Conservation (phyloP, 805 yeast species). For the Millerago galiae region DNA sequence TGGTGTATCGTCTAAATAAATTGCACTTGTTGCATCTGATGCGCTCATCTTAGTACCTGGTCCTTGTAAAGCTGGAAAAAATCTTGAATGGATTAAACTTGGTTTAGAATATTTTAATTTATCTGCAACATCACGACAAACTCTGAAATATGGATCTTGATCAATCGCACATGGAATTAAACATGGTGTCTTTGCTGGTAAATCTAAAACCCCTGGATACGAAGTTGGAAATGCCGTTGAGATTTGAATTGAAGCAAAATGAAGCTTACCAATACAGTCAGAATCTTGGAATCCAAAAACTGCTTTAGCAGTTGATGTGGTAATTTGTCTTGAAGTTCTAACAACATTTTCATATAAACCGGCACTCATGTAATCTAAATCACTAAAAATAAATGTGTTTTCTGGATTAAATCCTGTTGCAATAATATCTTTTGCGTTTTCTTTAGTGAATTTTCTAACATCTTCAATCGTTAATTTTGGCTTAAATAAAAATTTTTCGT, state of each 20-base stretch:
- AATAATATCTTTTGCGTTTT: constrained; percentile 88
- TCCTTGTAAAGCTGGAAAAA: constrained; percentile 98
- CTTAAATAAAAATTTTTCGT: constrained; percentile 93
- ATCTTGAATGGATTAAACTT: constrained; percentile 84
- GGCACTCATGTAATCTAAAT: constrained; percentile 87
- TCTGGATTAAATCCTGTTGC: constrained; percentile 92
- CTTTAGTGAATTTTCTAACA: constrained; percentile 70
- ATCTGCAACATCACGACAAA: constrained; percentile 94
- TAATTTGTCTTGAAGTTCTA: constrained; percentile 86
- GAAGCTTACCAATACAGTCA: constrained; percentile 90
- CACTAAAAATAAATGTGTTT: constrained; percentile 93
- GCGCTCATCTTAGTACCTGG: constrained; percentile 97
- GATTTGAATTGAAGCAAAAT: constrained; percentile 94
- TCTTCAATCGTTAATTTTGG: constrained; percentile 83
- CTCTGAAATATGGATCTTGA: constrained; percentile 97
- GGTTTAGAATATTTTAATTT: constrained; percentile 89
- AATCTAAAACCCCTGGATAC: constrained; percentile 86
- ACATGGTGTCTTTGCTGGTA: constrained; percentile 88
- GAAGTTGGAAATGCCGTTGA: constrained; percentile 95
- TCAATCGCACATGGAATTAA: constrained; percentile 98
- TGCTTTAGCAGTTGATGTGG: constrained; percentile 94
- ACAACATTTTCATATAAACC: constrained; percentile 93
- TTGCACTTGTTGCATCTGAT: constrained; percentile 81
- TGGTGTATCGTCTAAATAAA: constrained; percentile 92
- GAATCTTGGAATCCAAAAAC: constrained; percentile 95